Evolutionary conservation across 495 filamentous ascomycete species (phyloP).

Genomic region (Articulospora tetracladia): DNA sequence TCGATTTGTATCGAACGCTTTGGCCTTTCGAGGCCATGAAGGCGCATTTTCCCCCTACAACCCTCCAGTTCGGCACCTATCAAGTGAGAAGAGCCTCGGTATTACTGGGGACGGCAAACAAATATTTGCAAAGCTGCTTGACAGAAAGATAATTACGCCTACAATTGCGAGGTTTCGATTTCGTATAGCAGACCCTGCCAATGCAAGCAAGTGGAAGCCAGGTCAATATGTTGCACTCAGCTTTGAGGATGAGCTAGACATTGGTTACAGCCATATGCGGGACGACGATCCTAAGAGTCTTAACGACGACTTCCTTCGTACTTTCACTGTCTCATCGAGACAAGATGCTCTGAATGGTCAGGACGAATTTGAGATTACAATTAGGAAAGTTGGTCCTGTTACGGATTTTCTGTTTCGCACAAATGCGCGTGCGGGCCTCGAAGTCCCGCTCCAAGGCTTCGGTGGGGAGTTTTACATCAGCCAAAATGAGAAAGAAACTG

Average conservation of each 20-base stretch:
- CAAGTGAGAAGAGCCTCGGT: conserved; percentile 33
- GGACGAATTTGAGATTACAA: conserved; percentile 66
- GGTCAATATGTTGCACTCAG: conserved; percentile 75
- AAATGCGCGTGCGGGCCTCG: conserved; percentile 46
- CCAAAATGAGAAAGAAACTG: conserved; percentile 32
- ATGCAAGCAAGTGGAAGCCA: conserved; percentile 49
- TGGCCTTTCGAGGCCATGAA: conserved; percentile 60
- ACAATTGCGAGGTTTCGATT: conserved; percentile 62
- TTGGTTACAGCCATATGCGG: conserved; percentile 77
- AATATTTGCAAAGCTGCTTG: conserved; percentile 17
- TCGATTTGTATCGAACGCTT: conserved; percentile 55
- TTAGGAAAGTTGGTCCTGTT: conserved; percentile 60
- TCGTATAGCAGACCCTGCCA: conserved; percentile 38
- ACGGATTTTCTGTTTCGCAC: conserved; percentile 62
- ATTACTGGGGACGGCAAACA: conserved; percentile 7
- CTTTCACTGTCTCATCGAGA: conserved; percentile 69
- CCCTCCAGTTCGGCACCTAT: conserved; percentile 53
- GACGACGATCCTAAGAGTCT: conserved; percentile 71
- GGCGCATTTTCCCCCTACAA: conserved; percentile 70
- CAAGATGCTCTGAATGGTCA: conserved; percentile 35
- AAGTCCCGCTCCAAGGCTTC: conserved; percentile 66
- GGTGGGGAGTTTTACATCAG: conserved; percentile 62
- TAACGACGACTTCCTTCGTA: conserved; percentile 80
- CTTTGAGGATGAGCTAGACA: conserved; percentile 60
- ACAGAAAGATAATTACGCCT: conserved; percentile 47